These are phyloP conservation scores for Samsoniella hepiali DNA, from an alignment of 2,329 filamentous ascomycete genomes.

Conservation along the genomic window DNA sequence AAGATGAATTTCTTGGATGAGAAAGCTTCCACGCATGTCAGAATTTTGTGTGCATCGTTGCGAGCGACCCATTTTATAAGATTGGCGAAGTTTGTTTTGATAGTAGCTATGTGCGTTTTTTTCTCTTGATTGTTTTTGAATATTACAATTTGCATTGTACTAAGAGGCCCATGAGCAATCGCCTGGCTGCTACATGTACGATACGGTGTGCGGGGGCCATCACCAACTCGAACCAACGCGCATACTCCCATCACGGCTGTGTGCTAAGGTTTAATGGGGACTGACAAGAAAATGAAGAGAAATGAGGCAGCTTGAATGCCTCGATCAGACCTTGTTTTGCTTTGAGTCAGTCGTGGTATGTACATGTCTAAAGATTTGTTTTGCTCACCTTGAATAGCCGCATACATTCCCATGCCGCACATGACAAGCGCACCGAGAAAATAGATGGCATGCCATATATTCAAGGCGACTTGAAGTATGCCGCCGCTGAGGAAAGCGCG, in stretches of 20 bases:
- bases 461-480: not conserved
- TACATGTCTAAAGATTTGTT: not conserved
- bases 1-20: slow-evolving; percentile 67
- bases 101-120: slow-evolving; percentile 4
- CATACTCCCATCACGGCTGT: not conserved
- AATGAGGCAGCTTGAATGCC: slow-evolving; percentile 10
- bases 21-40: not conserved
- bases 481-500: not conserved
- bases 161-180: not conserved
- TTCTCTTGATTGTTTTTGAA: not conserved
- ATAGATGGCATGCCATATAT: not conserved
- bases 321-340: not conserved
- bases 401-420: slow-evolving; percentile 1
- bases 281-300: not conserved
- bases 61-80: not conserved
- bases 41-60: slow-evolving; percentile 3
- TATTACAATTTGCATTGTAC: slow-evolving; percentile 9
- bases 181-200: slow-evolving; percentile 2
- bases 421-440: not conserved
- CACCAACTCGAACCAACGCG: not conserved
- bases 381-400: not conserved
- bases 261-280: not conserved
- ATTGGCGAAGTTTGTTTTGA: slow-evolving; percentile 13
- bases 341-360: not conserved
- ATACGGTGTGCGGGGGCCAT: not conserved